A percentile compares a stretch with the other conserved stretches of the same genome.
phyloP scores from a whole-genome alignment of 768 basidiomycete species.

The Tulasnella sp. region DNA sequence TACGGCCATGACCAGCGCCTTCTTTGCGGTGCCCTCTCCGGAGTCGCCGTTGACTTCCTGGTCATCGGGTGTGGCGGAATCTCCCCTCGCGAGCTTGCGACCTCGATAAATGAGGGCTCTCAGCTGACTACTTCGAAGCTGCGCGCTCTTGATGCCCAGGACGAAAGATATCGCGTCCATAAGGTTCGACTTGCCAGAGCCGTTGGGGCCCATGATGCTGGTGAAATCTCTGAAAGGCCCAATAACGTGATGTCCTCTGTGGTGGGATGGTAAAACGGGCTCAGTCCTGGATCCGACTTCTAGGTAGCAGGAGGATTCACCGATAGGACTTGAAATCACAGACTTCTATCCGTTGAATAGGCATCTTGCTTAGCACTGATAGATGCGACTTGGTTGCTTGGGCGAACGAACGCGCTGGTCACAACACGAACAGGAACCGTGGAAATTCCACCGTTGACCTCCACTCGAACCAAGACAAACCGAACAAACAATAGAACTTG shows the following conservation, averaged over 20 bases:
- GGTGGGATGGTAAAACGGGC: constrained; percentile 13
- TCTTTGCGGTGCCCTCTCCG: constrained; percentile 84
- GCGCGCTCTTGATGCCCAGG: constrained; percentile 91
- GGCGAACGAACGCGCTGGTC: constrained; percentile 14
- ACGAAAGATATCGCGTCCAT: constrained; percentile 99
- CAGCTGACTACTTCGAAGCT: constrained; percentile 88
- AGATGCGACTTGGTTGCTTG: background rate
- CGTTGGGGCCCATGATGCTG: constrained; percentile 97
- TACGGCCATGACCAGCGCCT: constrained; percentile 95
- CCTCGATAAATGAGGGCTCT: constrained; percentile 97
- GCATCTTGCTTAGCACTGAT: constrained; percentile 54
- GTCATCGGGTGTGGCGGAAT: constrained; percentile 46
- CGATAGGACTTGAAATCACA: constrained; percentile 98
- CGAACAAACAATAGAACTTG: too few relatives aligned
- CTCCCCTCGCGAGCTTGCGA: constrained; percentile 56
- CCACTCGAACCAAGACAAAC: too few relatives aligned
- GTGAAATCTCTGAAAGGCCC: constrained; percentile 94
- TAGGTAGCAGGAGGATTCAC: constrained; percentile 42
- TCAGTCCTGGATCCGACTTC: background rate
- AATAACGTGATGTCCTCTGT: constrained; percentile 78
- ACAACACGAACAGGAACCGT: constrained; percentile 11
- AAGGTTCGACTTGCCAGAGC: constrained; percentile 96
- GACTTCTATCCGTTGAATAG: constrained; percentile 82
- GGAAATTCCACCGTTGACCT: background rate
- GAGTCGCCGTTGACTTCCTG: constrained; percentile 57